Base-by-base conservation (phyloP, 305 asterid genomes). In the Petunia hybrid region DNA sequence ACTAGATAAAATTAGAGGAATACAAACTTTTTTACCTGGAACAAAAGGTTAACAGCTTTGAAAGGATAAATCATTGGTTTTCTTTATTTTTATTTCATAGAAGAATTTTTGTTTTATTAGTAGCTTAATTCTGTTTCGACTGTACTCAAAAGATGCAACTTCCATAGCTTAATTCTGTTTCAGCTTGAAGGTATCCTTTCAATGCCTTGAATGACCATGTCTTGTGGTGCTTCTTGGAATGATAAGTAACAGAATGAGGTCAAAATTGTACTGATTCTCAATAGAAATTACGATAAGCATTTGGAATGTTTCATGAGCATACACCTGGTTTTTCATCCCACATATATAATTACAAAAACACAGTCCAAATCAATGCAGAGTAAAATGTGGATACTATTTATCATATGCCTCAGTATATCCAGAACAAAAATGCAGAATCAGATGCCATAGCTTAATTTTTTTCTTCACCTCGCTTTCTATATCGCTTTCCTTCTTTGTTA, bases 401-500 rank as follows among this genome's bases (percentile, higher is more conserved):
- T 69, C 59, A 43, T 16, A 5, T 45, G 31, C 31, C 31, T 22
- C 31, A 22, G 31, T 22, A 22, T 22, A 22, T 65, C 3, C 1
- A 70, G n/a, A 16, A 42, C 36, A n/a, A n/a, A 42, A 16, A 7
- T 16, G 74, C 7, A 12, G 22, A 64, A 39, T 43, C 38, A 36
- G 8, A 38, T 12, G 31, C 31, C 31, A 22, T 22, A 22, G 1
- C 31, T 22, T 22, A 22, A 22, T 22, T 22, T 22, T 22, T 22
- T 22, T 22, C 43, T 35, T 48, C 77, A 12, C 35, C 61, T 71
- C 43, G 3, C 77, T 48, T 71, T 71, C 77, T 31, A 22, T 31
- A 71, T 41, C 22, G 4, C 77, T 39, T 81, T 84, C 85, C 85
- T 81, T 63, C 62, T 84, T 84, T 84, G 87, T 81, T 81, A 70